Conservation (phyloP, 331 rosid genomes). For the Rosa hybrid region DNA sequence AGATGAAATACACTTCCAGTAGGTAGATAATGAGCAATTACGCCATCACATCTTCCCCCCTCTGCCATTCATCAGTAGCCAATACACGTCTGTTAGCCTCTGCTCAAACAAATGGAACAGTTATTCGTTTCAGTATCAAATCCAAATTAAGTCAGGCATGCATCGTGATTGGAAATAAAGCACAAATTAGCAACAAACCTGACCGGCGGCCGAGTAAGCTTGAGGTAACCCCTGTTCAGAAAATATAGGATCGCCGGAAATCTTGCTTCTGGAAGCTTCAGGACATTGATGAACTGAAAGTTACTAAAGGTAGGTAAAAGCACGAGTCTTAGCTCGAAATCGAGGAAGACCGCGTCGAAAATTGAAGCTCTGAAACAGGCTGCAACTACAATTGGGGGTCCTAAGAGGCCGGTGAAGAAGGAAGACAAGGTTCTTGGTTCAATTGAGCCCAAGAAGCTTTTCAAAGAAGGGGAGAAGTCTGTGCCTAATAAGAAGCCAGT, state of each 20-base stretch:
- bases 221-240: constrained; percentile 48
- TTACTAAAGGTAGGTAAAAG: constrained; percentile 49
- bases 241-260: constrained; percentile 61
- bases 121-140: too few species aligned
- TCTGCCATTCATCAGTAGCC: too few species aligned
- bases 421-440: constrained; percentile 43
- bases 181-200: too few species aligned
- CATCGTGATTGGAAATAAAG: too few species aligned
- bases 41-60: too few species aligned
- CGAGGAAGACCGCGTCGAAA: constrained; percentile 45
- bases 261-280: constrained; percentile 78
- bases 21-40: too few species aligned
- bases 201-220: constrained; percentile 42
- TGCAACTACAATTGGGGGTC: constrained; percentile 43
- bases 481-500: constrained; percentile 38
- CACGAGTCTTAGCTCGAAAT: constrained; percentile 54
- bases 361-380: constrained; percentile 43
- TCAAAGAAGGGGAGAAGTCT: constrained; percentile 64
- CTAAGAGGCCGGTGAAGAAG: constrained; percentile 51
- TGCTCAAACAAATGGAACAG: too few species aligned
- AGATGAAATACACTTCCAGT: too few species aligned
- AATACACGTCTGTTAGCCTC: too few species aligned
- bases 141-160: too few species aligned
- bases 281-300: constrained; percentile 53
- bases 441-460: constrained; percentile 79